Conservation (phyloP, 2,329 filamentous ascomycete species). For the Esteya vermicola region DNA sequence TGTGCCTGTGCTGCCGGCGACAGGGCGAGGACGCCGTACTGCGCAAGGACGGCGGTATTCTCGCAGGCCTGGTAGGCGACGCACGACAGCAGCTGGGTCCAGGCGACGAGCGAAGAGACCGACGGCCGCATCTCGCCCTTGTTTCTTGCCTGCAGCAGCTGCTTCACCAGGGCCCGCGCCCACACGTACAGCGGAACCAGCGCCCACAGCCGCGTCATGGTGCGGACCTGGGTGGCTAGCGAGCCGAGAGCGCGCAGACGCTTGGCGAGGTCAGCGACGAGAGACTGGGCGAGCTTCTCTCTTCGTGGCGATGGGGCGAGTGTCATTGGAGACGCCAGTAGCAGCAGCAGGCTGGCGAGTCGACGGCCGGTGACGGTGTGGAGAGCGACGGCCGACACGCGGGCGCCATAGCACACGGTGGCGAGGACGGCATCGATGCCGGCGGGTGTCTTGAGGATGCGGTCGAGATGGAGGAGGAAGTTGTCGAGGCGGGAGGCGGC, state of each 20-base stretch:
- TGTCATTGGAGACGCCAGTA: not conserved
- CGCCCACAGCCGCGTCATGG: conserved; percentile 64
- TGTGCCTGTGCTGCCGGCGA: conserved; percentile 39
- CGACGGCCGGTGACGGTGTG: conserved; percentile 35
- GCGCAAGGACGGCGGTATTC: conserved; percentile 65
- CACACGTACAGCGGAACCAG: conserved; percentile 60
- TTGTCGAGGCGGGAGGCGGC: conserved; percentile 34
- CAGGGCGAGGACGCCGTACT: conserved; percentile 55
- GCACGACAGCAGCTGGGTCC: conserved; percentile 54
- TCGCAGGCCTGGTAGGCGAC: conserved; percentile 65
- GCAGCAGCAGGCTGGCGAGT: conserved; percentile 35
- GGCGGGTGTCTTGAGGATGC: conserved; percentile 51
- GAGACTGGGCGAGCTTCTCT: conserved; percentile 22
- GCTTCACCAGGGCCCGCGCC: conserved; percentile 34
- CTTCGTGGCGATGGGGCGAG: not conserved
- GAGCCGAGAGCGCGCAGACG: conserved; percentile 47
- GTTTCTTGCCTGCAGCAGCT: conserved; percentile 15
- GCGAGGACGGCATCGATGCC: conserved; percentile 59
- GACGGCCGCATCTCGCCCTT: conserved; percentile 15
- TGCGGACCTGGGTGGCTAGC: conserved; percentile 56
- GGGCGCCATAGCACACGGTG: conserved; percentile 53
- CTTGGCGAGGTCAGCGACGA: conserved; percentile 32
- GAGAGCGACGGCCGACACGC: conserved; percentile 37
- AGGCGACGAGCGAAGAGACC: conserved; percentile 38
- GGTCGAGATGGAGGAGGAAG: conserved; percentile 41